These are phyloP conservation scores for Jackrogersella multiformis DNA, from an alignment of 495 filamentous ascomycete genomes.

Conservation along the genomic window DNA sequence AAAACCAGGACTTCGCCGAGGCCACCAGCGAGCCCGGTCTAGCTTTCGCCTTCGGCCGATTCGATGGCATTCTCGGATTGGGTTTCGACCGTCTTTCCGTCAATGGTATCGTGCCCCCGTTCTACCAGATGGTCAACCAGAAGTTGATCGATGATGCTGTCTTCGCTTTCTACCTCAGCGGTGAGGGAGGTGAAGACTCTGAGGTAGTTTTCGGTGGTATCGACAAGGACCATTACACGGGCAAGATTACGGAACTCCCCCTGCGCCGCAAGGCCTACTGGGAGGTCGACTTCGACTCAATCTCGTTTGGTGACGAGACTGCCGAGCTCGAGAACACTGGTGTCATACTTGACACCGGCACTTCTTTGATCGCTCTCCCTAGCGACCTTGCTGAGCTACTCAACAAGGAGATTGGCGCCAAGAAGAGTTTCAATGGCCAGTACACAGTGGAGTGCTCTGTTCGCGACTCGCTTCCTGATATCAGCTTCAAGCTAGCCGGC, in stretches of 20 bases:
- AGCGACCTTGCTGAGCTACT: constrained; percentile 92
- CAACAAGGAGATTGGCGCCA: constrained; percentile 97
- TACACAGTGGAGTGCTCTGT: constrained; percentile 91
- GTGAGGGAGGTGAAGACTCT: constrained; percentile 77
- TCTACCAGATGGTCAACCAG: constrained; percentile 95
- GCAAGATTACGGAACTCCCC: constrained; percentile 90
- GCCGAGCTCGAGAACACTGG: constrained; percentile 93
- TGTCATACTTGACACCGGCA: constrained; percentile 97
- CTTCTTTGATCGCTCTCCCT: constrained; percentile 96
- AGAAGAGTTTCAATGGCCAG: constrained; percentile 95
- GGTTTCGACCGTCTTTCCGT: constrained; percentile 96
- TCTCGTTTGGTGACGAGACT: constrained; percentile 82
- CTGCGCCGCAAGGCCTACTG: constrained; percentile 99
- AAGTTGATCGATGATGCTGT: constrained; percentile 88
- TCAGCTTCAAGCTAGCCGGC: constrained; percentile 86
- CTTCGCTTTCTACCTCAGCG: constrained; percentile 95
- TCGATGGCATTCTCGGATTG: constrained; percentile 97
- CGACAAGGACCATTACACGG: constrained; percentile 84
- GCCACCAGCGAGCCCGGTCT: constrained; percentile 93
- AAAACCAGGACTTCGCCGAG: constrained; percentile 93
- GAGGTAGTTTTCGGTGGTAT: constrained; percentile 94
- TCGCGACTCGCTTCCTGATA: constrained; percentile 82
- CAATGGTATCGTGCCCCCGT: constrained; percentile 91
- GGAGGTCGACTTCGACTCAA: constrained; percentile 96
- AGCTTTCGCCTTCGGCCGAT: constrained; percentile 97